Conservation (phyloP, 768 basidiomycete genomes). For the Russula sp. region DNA sequence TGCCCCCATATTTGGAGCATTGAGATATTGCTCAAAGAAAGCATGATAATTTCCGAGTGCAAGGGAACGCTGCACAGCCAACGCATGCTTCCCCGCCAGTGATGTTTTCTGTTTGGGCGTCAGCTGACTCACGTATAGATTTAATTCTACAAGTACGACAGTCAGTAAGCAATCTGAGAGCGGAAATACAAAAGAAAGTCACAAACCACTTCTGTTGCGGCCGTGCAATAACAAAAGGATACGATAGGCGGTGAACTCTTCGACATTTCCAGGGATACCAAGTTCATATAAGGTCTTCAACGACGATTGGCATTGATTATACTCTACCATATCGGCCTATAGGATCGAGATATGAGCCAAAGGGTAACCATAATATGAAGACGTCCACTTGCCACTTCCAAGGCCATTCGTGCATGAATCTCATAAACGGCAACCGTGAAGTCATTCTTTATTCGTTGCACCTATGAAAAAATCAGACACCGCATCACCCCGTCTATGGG, state of each 20-base stretch:
- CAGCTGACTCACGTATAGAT: conserved; percentile 96
- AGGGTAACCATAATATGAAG: not conserved
- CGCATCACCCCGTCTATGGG: conserved; percentile 17
- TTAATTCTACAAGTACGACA: conserved; percentile 65
- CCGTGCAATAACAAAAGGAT: conserved; percentile 95
- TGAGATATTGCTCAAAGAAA: conserved; percentile 79
- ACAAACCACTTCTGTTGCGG: conserved; percentile 86
- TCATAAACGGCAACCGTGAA: conserved; percentile 98
- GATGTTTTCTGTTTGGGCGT: conserved; percentile 85
- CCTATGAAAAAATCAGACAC: conserved; percentile 47
- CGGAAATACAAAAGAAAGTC: not conserved
- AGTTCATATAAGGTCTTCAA: conserved; percentile 89
- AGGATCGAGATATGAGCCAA: conserved; percentile 14
- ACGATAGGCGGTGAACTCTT: conserved; percentile 96
- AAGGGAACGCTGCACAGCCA: conserved; percentile 83
- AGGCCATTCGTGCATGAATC: conserved; percentile 95
- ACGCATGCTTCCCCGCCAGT: conserved; percentile 80
- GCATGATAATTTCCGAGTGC: conserved; percentile 93
- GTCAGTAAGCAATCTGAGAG: conserved; percentile 17
- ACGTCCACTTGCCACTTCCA: conserved; percentile 64
- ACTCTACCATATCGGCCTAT: conserved; percentile 97
- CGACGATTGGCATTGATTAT: conserved; percentile 95
- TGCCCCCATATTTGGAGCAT: conserved; percentile 93
- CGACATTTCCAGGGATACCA: conserved; percentile 86
- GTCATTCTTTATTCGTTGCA: conserved; percentile 97